These are phyloP conservation scores for Penstemon barbatus DNA, from an alignment of 257 asterid genomes.

Conservation along the genomic window DNA sequence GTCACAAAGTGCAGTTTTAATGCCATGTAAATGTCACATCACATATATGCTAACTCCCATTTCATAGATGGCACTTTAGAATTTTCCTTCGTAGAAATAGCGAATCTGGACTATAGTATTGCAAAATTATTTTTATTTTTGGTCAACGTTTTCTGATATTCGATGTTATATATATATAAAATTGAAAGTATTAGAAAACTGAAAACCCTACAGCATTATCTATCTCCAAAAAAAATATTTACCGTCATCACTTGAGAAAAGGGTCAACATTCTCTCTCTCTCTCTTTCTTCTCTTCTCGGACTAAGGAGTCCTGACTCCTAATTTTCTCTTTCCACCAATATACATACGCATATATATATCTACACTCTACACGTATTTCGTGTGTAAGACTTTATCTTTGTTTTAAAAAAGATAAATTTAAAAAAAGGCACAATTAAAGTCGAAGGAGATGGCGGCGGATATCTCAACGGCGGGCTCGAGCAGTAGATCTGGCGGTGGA, in stretches of 20 bases:
- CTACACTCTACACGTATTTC: too few species aligned
- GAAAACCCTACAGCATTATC: constrained; percentile 25
- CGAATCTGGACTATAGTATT: too few species aligned
- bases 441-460: constrained; percentile 63
- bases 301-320: constrained; percentile 21
- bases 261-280: neutral
- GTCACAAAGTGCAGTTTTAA: too few species aligned
- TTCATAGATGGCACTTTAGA: too few species aligned
- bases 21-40: too few species aligned
- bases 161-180: neutral
- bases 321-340: neutral
- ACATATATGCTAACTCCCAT: too few species aligned
- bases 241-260: too few species aligned
- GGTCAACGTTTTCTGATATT: too few species aligned
- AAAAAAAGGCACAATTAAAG: neutral
- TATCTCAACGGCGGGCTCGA: constrained; percentile 52
- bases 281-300: neutral
- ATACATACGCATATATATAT: too few species aligned
- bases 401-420: neutral
- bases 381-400: neutral
- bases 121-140: too few species aligned
- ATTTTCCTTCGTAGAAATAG: too few species aligned
- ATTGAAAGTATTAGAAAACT: neutral
- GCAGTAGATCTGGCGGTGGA: constrained; percentile 59
- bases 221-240: neutral